A percentile compares a stretch with the other conserved stretches of the same genome.
phyloP scores from a whole-genome alignment of 1,284 basidiomycete species.

The Xerocomus minutiporus region DNA sequence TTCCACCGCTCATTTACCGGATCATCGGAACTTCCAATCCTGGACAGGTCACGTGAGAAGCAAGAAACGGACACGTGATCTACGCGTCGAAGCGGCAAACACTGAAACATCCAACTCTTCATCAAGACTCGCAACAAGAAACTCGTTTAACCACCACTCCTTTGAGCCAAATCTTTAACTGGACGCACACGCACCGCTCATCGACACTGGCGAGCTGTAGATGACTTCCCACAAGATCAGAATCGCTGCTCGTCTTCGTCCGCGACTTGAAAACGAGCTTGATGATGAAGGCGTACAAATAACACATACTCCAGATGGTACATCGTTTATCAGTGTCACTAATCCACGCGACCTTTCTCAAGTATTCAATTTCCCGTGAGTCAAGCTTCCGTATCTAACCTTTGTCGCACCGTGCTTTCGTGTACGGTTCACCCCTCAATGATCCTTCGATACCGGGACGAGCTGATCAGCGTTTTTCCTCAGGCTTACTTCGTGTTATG shows the following conservation, averaged over 20 bases:
- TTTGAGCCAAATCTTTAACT: not conserved
- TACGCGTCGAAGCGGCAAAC: constrained; percentile 26
- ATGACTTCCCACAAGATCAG: constrained; percentile 37
- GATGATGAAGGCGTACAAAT: constrained; percentile 60
- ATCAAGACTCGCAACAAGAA: not conserved
- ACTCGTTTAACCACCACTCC: not conserved
- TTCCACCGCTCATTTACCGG: constrained; percentile 6
- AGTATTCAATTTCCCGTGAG: constrained; percentile 69
- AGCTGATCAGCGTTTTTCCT: not conserved
- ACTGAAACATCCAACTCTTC: not conserved
- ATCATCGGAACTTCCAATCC: constrained; percentile 12
- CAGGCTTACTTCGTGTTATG: constrained; percentile 70
- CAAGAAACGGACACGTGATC: not conserved
- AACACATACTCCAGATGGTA: constrained; percentile 37
- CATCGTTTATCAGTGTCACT: constrained; percentile 51
- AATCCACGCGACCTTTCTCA: constrained; percentile 63
- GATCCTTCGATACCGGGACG: not conserved
- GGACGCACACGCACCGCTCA: not conserved
- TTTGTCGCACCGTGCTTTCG: not conserved
- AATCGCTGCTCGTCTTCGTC: constrained; percentile 64
- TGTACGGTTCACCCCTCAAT: not conserved
- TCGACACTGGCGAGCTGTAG: not conserved
- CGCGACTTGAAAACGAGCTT: constrained; percentile 53
- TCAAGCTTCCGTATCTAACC: constrained; percentile 8
- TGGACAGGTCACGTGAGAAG: not conserved